These are phyloP conservation scores for Akanthomyces dipterigenus DNA, from an alignment of 2,329 filamentous ascomycete species.

Conservation along the genomic window DNA sequence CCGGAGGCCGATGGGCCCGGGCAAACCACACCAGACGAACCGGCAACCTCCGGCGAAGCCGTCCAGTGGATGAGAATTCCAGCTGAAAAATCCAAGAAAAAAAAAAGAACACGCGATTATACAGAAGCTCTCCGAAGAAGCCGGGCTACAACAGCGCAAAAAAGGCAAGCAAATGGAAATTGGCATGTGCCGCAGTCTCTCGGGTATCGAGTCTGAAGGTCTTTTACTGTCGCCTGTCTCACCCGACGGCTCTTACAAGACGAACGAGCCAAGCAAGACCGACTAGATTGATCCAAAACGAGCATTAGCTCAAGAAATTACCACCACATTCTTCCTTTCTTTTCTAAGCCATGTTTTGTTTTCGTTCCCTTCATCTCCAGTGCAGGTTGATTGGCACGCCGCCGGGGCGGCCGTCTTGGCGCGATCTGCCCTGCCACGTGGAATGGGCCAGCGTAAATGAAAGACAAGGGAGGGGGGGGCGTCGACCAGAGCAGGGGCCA, in stretches of 20 bases:
- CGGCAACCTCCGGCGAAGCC: not conserved
- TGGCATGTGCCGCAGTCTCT: not conserved
- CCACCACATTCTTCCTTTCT: not conserved
- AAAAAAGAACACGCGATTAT: too few species aligned
- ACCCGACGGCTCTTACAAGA: not conserved
- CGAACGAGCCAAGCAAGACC: not conserved
- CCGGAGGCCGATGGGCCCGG: not conserved
- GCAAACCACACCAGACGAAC: not conserved
- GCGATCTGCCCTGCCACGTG: constrained; percentile 12
- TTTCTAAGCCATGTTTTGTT: not conserved
- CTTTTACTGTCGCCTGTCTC: not conserved
- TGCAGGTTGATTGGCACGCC: not conserved
- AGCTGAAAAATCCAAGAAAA: too few species aligned
- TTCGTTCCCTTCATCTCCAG: not conserved
- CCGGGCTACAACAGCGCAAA: not conserved
- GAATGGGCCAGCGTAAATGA: not conserved
- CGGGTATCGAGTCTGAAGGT: not conserved
- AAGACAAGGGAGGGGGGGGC: not conserved
- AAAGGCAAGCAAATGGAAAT: not conserved
- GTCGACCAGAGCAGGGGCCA: not conserved
- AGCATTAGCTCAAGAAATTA: not conserved
- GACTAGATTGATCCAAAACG: not conserved
- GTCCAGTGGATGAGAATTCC: not conserved
- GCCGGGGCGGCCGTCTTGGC: constrained; percentile 1
- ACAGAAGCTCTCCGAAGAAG: not conserved